Conservation (phyloP, 345 rosid genomes). For the Murraya koenigii region DNA sequence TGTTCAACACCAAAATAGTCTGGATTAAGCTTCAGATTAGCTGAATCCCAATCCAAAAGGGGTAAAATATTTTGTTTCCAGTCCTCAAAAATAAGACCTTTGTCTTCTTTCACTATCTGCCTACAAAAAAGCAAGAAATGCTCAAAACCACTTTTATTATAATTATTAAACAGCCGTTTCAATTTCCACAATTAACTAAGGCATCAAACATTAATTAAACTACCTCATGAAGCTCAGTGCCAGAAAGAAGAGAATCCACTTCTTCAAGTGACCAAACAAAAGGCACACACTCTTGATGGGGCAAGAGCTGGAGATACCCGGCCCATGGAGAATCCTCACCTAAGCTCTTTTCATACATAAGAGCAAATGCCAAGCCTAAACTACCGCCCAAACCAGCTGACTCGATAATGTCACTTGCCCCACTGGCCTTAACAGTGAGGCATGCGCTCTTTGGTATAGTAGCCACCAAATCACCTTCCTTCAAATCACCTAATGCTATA, state of each 20-base stretch:
- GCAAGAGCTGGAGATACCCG: conserved; percentile 72
- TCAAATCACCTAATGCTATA: conserved; percentile 50
- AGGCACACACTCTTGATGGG: conserved; percentile 58
- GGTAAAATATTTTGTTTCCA: conserved; percentile 75
- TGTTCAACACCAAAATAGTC: conserved; percentile 52
- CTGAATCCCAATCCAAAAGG: conserved; percentile 45
- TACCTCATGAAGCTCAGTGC: conserved; percentile 92
- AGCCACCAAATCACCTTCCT: conserved; percentile 74
- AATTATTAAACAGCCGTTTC: not conserved
- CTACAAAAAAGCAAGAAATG: conserved; percentile 32
- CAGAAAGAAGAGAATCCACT: conserved; percentile 58
- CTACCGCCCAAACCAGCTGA: conserved; percentile 58
- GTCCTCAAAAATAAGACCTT: conserved; percentile 61
- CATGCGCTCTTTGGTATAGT: conserved; percentile 73
- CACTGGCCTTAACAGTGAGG: conserved; percentile 65
- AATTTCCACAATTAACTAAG: too few relatives aligned
- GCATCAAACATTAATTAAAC: not conserved
- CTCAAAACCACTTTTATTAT: conserved; percentile 2
- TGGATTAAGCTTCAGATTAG: conserved; percentile 23
- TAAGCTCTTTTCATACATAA: conserved; percentile 83
- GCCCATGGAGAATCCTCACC: conserved; percentile 71
- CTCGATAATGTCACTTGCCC: conserved; percentile 52
- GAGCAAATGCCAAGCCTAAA: conserved; percentile 67
- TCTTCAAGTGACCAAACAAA: conserved; percentile 62
- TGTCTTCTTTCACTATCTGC: conserved; percentile 82